Evolutionary conservation across 345 rosid species (phyloP), one percentile per base, ranked within the genome.

Genomic region (Sapria himalayana): DNA sequence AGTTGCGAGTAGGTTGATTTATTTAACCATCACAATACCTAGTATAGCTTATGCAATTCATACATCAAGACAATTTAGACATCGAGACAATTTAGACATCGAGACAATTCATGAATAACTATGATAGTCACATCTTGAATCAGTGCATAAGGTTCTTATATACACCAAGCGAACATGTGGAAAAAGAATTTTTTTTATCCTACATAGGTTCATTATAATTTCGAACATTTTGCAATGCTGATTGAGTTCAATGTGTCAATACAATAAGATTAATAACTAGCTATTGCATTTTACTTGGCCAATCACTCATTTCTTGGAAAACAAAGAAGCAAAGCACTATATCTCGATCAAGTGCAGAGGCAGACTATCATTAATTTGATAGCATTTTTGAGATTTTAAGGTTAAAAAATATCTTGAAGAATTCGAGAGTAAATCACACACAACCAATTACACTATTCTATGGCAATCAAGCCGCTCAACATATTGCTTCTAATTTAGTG

Each of bases 61-160:
- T 0, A 8, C 35, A 10, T 33, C 35, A n/a, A 51, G 43, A n/a
- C n/a, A n/a, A n/a, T n/a, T n/a, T n/a, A n/a, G n/a, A n/a, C n/a
- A n/a, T n/a, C n/a, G n/a, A n/a, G n/a, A n/a, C 21, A 1, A 20
- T 35, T 3, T 12, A 51, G 0, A 8, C 35, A 10, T 33, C 35
- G 14, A 51, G 43, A 4, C 46, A 49, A 7, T 38, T 49, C 39
- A 39, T 49, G 22, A 22, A 49, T 19, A 47, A 29, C 29, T 45
- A 29, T 1, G n/a, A 4, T 7, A 3, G 8, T 37, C 41, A 7
- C 48, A 51, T 14, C 5, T 51, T 7, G 21, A 43, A 12, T 35
- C 16, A 23, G 15, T 17, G 8, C 11, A 29, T 33, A 22, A n/a
- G 5, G 35, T 33, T 3, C 15, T 22, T 4, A 11, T 20, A 25